Conservation (phyloP, 495 filamentous ascomycete genomes). For the Podospora fimiseda region DNA sequence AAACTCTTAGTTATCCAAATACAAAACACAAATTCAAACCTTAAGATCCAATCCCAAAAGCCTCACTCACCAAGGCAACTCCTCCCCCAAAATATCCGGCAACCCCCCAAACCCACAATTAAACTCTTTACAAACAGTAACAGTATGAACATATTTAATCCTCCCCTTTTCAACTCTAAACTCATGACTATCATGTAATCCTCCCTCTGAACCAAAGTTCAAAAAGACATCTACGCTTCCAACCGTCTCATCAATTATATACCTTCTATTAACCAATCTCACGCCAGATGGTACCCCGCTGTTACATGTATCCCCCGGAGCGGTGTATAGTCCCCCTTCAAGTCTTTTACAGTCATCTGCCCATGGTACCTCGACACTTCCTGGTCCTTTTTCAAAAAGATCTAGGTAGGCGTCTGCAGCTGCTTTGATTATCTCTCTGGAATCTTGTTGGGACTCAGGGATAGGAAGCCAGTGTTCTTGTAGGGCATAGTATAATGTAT, state of each 20-base stretch:
- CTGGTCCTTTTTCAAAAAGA: conserved; percentile 35
- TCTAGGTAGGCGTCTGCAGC: conserved; percentile 43
- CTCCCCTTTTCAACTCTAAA: conserved; percentile 43
- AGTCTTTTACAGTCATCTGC: conserved; percentile 37
- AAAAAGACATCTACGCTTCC: conserved; percentile 41
- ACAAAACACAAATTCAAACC: too few relatives aligned
- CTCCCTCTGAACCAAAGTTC: conserved; percentile 32
- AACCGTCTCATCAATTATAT: conserved; percentile 42
- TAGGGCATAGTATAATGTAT: conserved; percentile 37
- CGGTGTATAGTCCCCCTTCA: conserved; percentile 39
- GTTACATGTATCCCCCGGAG: conserved; percentile 29
- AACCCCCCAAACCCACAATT: conserved; percentile 25
- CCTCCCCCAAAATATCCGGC: conserved; percentile 6
- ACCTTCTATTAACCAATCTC: conserved; percentile 32
- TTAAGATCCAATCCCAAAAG: too few relatives aligned
- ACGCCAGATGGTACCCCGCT: conserved; percentile 35
- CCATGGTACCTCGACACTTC: conserved; percentile 38
- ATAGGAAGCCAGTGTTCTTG: conserved; percentile 38
- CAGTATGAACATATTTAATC: conserved; percentile 41
- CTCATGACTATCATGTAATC: conserved; percentile 42
- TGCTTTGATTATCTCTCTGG: conserved; percentile 37
- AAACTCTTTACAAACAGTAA: conserved; percentile 28
- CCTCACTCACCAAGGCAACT: conserved; percentile 6
- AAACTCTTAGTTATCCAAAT: too few relatives aligned
- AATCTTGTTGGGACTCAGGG: conserved; percentile 30